A percentile compares a stretch with the other conserved stretches of the same genome.
Conservation (phyloP, 306 rosid species). For the Leucaena leucocephala region DNA sequence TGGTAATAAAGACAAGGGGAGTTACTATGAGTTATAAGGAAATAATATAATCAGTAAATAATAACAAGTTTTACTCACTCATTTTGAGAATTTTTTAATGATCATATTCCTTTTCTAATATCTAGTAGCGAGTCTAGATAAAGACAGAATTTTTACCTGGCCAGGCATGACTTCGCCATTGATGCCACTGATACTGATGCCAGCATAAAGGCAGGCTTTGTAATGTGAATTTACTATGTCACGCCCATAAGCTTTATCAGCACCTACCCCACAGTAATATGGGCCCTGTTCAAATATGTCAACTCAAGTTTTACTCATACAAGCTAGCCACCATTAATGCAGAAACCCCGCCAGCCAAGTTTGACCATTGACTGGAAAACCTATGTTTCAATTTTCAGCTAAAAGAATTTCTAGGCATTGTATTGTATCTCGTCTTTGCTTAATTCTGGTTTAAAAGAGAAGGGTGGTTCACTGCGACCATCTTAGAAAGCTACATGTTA, state of each 20-base stretch:
- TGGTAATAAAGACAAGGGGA: too few species aligned
- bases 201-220: slow-evolving; percentile 73
- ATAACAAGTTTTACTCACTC: too few species aligned
- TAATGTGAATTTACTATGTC: slow-evolving; percentile 72
- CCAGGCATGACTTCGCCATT: slow-evolving; percentile 84
- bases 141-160: slow-evolving; percentile 46
- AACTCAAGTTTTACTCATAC: background rate
- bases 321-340: background rate
- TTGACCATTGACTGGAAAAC: background rate
- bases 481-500: background rate
- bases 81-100: too few species aligned
- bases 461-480: too few species aligned
- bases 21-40: too few species aligned
- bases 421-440: background rate
- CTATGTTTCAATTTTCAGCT: background rate
- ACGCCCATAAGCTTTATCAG: slow-evolving; percentile 77
- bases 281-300: slow-evolving; percentile 49
- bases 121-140: too few species aligned
- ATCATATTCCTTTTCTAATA: too few species aligned
- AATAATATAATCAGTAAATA: too few species aligned
- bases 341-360: background rate
- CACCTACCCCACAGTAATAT: slow-evolving; percentile 70
- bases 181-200: slow-evolving; percentile 67
- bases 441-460: background rate
- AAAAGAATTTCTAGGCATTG: background rate